Evolutionary conservation across 1,284 basidiomycete genomes (phyloP).

Genomic region (Pseudozyma sp.): DNA sequence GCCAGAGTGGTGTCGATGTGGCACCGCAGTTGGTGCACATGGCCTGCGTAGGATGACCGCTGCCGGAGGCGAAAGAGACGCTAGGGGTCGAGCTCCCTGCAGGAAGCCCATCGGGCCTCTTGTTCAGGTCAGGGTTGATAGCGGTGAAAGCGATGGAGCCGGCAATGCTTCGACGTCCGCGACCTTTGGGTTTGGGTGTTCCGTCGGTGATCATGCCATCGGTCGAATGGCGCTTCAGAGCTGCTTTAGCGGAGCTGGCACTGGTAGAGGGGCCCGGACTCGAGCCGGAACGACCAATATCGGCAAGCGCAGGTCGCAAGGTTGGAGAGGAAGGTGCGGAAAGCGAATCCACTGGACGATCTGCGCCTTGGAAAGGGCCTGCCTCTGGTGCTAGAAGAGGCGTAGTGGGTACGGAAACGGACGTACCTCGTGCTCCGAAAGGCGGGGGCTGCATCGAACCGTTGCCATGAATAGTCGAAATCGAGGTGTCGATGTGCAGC

Average conservation of each 20-base stretch:
- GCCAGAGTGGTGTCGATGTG: conserved; percentile 64
- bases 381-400: conserved; percentile 36
- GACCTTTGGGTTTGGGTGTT: conserved; percentile 32
- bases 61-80: conserved; percentile 25
- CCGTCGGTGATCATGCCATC: conserved; percentile 24
- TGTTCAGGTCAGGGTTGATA: conserved; percentile 45
- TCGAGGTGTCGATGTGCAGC: conserved; percentile 33
- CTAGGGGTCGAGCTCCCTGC: conserved; percentile 24
- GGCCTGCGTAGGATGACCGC: conserved; percentile 32
- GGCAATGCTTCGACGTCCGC: conserved; percentile 43
- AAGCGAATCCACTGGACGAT: conserved; percentile 41
- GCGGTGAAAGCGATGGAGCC: conserved; percentile 46
- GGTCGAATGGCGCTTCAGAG: conserved; percentile 39
- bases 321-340: conserved; percentile 49
- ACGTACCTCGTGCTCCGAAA: conserved; percentile 34
- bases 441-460: conserved; percentile 27
- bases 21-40: conserved; percentile 66
- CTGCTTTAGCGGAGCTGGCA: conserved; percentile 11
- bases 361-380: conserved; percentile 40
- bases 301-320: conserved; percentile 28
- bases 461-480: conserved; percentile 12
- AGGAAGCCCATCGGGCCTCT: conserved; percentile 17
- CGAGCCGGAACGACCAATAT: conserved; percentile 40
- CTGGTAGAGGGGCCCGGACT: conserved; percentile 34
- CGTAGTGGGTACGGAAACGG: conserved; percentile 43